phyloP scores from a whole-genome alignment of 129 eudicot species.

The Pittosporum tobira region DNA sequence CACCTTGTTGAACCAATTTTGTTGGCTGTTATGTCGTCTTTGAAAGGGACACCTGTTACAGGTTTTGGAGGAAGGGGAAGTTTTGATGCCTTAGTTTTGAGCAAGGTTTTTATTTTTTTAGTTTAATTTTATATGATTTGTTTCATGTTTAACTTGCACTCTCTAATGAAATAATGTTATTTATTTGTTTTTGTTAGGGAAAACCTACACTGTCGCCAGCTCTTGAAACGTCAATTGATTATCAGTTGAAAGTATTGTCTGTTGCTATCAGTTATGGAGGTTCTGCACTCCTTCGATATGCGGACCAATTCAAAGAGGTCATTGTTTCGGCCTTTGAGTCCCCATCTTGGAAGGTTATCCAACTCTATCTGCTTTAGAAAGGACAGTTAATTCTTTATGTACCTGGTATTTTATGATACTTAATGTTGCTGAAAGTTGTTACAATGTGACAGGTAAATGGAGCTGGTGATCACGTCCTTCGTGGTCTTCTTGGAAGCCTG shows the following conservation, averaged over 20 bases:
- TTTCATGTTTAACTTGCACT: constrained; percentile 15
- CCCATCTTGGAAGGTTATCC: constrained; percentile 91
- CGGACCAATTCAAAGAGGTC: constrained; percentile 71
- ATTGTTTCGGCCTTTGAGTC: constrained; percentile 76
- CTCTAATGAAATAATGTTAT: constrained; percentile 1
- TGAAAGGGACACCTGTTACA: constrained; percentile 69
- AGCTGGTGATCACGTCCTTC: constrained; percentile 91
- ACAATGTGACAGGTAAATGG: constrained; percentile 65
- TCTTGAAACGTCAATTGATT: constrained; percentile 79
- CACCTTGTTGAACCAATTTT: constrained; percentile 80
- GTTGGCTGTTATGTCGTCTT: constrained; percentile 58
- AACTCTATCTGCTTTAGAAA: neutral
- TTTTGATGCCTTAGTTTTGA: constrained; percentile 29
- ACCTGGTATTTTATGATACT: neutral
- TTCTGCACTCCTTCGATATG: constrained; percentile 59
- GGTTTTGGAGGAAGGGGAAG: constrained; percentile 75
- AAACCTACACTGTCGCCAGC: constrained; percentile 85
- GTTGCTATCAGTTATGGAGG: constrained; percentile 93
- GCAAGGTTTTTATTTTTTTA: constrained; percentile 43
- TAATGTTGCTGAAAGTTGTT: neutral
- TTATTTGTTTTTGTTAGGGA: constrained; percentile 30
- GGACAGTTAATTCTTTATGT: neutral
- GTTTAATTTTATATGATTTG: constrained; percentile 1
- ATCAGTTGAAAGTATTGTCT: constrained; percentile 85
- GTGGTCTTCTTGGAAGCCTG: constrained; percentile 88